Evolutionary conservation across 2,329 filamentous ascomycete species (phyloP), one percentile per base, ranked within the genome.

Genomic region (Nemania serpens): DNA sequence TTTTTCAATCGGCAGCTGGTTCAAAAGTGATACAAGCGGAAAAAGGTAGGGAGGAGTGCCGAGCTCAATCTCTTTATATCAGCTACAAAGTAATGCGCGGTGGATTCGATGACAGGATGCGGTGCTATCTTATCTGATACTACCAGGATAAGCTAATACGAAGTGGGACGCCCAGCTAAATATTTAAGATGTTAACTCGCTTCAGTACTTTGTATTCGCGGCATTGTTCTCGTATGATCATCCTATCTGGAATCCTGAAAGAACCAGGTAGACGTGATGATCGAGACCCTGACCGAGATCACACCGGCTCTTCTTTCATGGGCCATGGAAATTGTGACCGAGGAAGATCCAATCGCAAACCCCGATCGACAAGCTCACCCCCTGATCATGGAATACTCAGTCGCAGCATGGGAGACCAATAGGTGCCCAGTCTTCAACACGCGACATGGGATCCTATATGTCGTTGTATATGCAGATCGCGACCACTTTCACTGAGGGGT

Each of bases 351-450:
- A 61, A 61, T 61, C 25, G 18, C 50, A 33, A 55, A 29, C 29
- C 6, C 50, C 33, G 48, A 61, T 61, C 53, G 58, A 54, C 59
- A 33, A 20, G 20, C 50, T 55, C 55, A 18, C 55, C 34, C 47
- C 36, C 55, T n/a, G n/a, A n/a, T n/a, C n/a, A 58, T 50, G 45
- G 34, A 3, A 48, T 41, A n/a, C n/a, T n/a, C n/a, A n/a, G n/a
- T n/a, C n/a, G n/a, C n/a, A n/a, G n/a, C n/a, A n/a, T n/a, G n/a
- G n/a, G n/a, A n/a, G n/a, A n/a, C n/a, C n/a, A n/a, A n/a, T n/a
- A n/a, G n/a, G n/a, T n/a, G n/a, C n/a, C 17, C 36, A n/a, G 20
- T 22, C 22, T 13, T 13, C 20, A 15, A 36, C 56, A 56, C 34
- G 25, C 55, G 22, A 55, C n/a, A 42, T 43, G 39, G 4, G 47